These are phyloP conservation scores for Papiliotrema flavescens DNA, from an alignment of 1,284 basidiomycete genomes.

Conservation along the genomic window DNA sequence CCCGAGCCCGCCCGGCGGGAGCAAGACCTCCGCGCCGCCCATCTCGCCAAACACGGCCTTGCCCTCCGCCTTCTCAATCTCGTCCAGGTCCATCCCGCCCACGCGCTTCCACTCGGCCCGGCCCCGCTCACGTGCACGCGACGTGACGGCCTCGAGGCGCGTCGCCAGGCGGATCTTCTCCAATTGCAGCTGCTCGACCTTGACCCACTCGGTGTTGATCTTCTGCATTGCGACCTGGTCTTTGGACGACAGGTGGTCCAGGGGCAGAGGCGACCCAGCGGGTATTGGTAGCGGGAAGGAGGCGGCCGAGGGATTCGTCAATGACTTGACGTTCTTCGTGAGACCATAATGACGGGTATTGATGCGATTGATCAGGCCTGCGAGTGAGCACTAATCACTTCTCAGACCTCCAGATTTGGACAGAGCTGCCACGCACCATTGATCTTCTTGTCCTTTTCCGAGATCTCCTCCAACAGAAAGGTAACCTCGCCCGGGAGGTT, in stretches of 20 bases:
- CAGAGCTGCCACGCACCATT: constrained; percentile 42
- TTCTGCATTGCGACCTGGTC: constrained; percentile 43
- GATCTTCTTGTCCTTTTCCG: constrained; percentile 50
- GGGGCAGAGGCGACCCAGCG: constrained; percentile 28
- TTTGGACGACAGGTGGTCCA: constrained; percentile 36
- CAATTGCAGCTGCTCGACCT: constrained; percentile 41
- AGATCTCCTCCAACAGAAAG: constrained; percentile 67
- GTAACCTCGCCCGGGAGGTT: constrained; percentile 70
- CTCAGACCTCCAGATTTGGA: no score
- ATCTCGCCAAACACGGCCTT: constrained; percentile 23
- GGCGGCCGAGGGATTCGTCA: constrained; percentile 8
- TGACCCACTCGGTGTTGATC: constrained; percentile 45
- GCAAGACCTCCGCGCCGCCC: constrained; percentile 33
- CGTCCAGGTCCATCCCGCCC: constrained; percentile 43
- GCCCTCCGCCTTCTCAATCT: constrained; percentile 19
- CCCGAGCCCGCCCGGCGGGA: constrained; percentile 37
- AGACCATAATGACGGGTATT: constrained; percentile 38
- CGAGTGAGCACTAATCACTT: neutral
- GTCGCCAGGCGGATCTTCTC: constrained; percentile 47
- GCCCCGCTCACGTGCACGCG: constrained; percentile 39
- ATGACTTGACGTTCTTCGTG: constrained; percentile 29
- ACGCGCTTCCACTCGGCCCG: constrained; percentile 43
- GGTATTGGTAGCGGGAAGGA: constrained; percentile 31
- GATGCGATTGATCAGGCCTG: constrained; percentile 39
- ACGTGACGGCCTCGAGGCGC: constrained; percentile 42